These are phyloP conservation scores for Zarea fungicola DNA, from an alignment of 2,329 filamentous ascomycete species.

Conservation along the genomic window DNA sequence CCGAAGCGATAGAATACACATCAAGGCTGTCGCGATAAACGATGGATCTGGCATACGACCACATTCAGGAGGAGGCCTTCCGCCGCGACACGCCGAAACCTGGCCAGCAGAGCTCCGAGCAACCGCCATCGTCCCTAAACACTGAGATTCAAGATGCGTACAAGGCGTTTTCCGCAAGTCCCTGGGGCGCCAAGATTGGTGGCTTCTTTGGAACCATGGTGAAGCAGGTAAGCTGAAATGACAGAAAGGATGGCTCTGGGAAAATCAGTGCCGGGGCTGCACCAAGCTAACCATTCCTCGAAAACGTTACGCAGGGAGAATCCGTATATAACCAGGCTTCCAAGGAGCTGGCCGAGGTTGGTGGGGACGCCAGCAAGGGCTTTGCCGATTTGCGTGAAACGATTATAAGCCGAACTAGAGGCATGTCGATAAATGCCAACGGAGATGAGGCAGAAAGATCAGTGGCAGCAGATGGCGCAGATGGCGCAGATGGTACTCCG, in stretches of 20 bases:
- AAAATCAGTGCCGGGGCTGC: background rate
- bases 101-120: conserved; percentile 33
- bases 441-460: conserved; percentile 22
- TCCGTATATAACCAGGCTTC: conserved; percentile 77
- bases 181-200: conserved; percentile 84
- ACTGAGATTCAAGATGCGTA: conserved; percentile 92
- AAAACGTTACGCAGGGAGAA: conserved; percentile 56
- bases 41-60: conserved; percentile 98
- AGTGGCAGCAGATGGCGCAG: too few relatives aligned
- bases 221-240: conserved; percentile 63
- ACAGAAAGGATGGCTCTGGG: background rate
- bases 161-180: conserved; percentile 83
- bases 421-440: conserved; percentile 58
- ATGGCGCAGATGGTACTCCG: conserved; percentile 33
- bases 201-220: conserved; percentile 88
- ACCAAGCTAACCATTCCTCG: background rate
- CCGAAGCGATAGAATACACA: background rate
- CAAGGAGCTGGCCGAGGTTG: conserved; percentile 75
- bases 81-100: conserved; percentile 47
- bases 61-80: conserved; percentile 81
- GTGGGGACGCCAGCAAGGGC: conserved; percentile 76
- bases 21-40: too few relatives aligned
- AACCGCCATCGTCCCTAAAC: conserved; percentile 57
- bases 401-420: conserved; percentile 68
- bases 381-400: conserved; percentile 64